A percentile compares a stretch with the other conserved stretches of the same genome.
These are phyloP conservation scores for Dendrostoma leiphaemia DNA, from an alignment of 2,329 filamentous ascomycete genomes.

Conservation along the genomic window DNA sequence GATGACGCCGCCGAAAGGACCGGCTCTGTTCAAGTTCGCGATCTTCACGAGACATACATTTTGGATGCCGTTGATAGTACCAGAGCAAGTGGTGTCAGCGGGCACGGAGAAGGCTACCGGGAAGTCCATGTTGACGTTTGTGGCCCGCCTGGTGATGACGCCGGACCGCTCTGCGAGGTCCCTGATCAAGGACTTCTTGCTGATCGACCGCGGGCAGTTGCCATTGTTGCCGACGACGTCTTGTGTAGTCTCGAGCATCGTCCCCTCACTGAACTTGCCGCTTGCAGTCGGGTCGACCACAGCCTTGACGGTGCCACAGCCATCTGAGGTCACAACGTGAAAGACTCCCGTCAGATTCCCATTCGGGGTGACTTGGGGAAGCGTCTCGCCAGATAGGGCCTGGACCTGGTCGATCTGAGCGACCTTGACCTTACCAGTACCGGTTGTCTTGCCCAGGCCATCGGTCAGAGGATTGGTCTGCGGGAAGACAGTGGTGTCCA, in stretches of 20 bases:
- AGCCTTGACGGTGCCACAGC: slow-evolving; percentile 36
- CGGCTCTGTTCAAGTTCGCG: slow-evolving; percentile 19
- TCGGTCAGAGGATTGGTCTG: slow-evolving; percentile 31
- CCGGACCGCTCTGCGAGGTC: slow-evolving; percentile 6
- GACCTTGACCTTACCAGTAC: slow-evolving; percentile 33
- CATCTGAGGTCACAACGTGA: slow-evolving; percentile 41
- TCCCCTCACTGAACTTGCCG: slow-evolving; percentile 18
- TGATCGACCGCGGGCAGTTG: slow-evolving; percentile 16
- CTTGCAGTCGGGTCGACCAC: slow-evolving; percentile 38
- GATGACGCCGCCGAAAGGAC: slow-evolving; percentile 20
- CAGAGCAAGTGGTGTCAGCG: slow-evolving; percentile 18
- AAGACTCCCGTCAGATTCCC: slow-evolving; percentile 33
- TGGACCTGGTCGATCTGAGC: slow-evolving; percentile 31
- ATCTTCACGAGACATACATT: slow-evolving; percentile 22
- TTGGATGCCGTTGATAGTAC: slow-evolving; percentile 7
- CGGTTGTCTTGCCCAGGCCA: slow-evolving; percentile 36
- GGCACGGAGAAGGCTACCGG: slow-evolving; percentile 10
- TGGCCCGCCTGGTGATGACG: slow-evolving; percentile 19
- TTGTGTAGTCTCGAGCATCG: slow-evolving; percentile 14
- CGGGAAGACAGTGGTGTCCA: slow-evolving; percentile 26
- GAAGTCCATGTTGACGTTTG: slow-evolving; percentile 18
- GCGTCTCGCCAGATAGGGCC: slow-evolving; percentile 33
- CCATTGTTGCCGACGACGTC: slow-evolving; percentile 17
- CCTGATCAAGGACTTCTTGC: slow-evolving; percentile 4
- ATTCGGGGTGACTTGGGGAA: slow-evolving; percentile 35